phyloP scores from a whole-genome alignment of 768 basidiomycete genomes.

The Nidularia sp. region DNA sequence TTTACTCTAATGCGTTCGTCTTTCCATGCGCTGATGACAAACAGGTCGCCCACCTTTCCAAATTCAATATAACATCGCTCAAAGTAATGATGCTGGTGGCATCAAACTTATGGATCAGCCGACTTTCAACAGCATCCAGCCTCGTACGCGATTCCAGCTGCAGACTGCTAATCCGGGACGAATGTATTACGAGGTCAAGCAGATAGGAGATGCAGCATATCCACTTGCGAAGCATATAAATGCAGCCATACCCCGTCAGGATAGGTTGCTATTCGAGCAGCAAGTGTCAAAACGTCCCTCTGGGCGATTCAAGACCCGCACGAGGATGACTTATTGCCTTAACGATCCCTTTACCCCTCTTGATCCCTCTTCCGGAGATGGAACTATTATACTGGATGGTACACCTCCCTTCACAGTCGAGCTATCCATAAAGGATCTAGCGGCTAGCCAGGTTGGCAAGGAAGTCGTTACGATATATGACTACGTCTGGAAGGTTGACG shows the following conservation, averaged over 20 bases:
- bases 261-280: conserved; percentile 79
- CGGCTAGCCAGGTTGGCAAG: conserved; percentile 58
- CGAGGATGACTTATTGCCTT: conserved; percentile 71
- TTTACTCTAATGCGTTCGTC: neutral
- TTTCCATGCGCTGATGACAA: neutral
- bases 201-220: conserved; percentile 83
- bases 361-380: conserved; percentile 51
- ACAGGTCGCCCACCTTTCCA: conserved; percentile 91
- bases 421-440: conserved; percentile 73
- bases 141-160: conserved; percentile 74
- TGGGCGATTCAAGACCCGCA: conserved; percentile 68
- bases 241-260: conserved; percentile 59
- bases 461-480: conserved; percentile 47
- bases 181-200: conserved; percentile 88
- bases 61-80: conserved; percentile 83
- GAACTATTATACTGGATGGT: conserved; percentile 70
- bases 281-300: conserved; percentile 78
- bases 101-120: conserved; percentile 72
- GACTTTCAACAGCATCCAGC: conserved; percentile 81
- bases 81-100: conserved; percentile 61
- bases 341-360: conserved; percentile 60
- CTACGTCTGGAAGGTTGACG: conserved; percentile 65
- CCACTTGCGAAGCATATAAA: conserved; percentile 67
- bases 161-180: conserved; percentile 74
- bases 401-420: conserved; percentile 81